Evolutionary conservation across 148 eudicot genomes (phyloP).

Genomic region (Heliosperma pusillum): DNA sequence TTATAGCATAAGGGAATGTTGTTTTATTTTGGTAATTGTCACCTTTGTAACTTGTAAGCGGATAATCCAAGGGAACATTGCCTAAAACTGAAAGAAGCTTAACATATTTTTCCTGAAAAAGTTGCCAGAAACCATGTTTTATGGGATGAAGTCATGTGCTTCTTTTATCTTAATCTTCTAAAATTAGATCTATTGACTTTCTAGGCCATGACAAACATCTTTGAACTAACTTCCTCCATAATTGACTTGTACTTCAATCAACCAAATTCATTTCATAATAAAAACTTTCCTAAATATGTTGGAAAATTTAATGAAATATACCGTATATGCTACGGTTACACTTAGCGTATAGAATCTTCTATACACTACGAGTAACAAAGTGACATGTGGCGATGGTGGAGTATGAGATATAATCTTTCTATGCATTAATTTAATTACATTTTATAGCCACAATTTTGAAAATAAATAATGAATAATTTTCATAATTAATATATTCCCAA

Average conservation of each 20-base stretch:
- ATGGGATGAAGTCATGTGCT: not conserved
- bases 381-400: too few species aligned
- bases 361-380: too few species aligned
- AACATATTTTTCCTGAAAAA: conserved; percentile 11
- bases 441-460: too few species aligned
- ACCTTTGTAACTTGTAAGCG: not conserved
- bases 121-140: conserved; percentile 23
- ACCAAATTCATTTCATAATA: not conserved
- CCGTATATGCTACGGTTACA: too few species aligned
- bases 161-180: not conserved
- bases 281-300: too few species aligned
- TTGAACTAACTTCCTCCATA: not conserved
- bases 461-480: too few species aligned
- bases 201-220: not conserved
- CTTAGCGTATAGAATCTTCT: too few species aligned
- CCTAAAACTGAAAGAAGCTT: conserved; percentile 16
- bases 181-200: not conserved
- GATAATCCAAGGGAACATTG: conserved; percentile 26
- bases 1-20: conserved; percentile 10
- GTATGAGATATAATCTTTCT: too few species aligned
- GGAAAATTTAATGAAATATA: too few species aligned
- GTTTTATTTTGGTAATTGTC: not conserved
- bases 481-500: too few species aligned
- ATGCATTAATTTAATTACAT: too few species aligned
- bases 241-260: not conserved